These are phyloP conservation scores for Xylaria grammica DNA, from an alignment of 495 filamentous ascomycete species.

Conservation along the genomic window DNA sequence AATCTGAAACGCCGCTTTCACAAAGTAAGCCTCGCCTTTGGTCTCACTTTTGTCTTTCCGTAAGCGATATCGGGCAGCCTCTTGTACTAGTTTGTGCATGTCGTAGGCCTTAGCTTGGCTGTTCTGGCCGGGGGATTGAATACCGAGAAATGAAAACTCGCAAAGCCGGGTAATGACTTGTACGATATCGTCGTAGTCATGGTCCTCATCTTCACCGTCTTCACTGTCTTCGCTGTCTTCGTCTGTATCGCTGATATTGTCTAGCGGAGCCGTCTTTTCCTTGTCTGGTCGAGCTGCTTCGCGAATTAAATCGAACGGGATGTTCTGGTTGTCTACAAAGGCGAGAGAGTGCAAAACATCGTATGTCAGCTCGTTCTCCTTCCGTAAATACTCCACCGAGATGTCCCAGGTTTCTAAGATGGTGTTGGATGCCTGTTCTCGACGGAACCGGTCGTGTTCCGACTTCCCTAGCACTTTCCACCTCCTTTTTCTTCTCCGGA, in stretches of 20 bases:
- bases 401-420: constrained; percentile 34
- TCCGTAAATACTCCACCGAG: constrained; percentile 29
- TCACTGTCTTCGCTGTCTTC: too few relatives aligned
- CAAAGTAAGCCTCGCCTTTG: constrained; percentile 26
- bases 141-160: constrained; percentile 4
- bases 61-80: constrained; percentile 30
- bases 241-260: background rate
- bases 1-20: constrained; percentile 21
- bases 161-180: background rate
- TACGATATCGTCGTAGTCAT: background rate
- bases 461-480: constrained; percentile 23
- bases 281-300: background rate
- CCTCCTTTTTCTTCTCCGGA: constrained; percentile 18
- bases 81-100: constrained; percentile 36
- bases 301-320: constrained; percentile 24
- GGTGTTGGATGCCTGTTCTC: constrained; percentile 28
- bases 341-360: constrained; percentile 27
- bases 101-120: constrained; percentile 17
- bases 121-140: background rate
- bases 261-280: background rate
- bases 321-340: constrained; percentile 32
- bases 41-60: background rate
- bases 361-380: constrained; percentile 29
- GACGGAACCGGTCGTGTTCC: constrained; percentile 26
- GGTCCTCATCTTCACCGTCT: background rate